Conservation (phyloP, 2,329 filamentous ascomycete species). For the Lasiodiplodia hormozganensis region DNA sequence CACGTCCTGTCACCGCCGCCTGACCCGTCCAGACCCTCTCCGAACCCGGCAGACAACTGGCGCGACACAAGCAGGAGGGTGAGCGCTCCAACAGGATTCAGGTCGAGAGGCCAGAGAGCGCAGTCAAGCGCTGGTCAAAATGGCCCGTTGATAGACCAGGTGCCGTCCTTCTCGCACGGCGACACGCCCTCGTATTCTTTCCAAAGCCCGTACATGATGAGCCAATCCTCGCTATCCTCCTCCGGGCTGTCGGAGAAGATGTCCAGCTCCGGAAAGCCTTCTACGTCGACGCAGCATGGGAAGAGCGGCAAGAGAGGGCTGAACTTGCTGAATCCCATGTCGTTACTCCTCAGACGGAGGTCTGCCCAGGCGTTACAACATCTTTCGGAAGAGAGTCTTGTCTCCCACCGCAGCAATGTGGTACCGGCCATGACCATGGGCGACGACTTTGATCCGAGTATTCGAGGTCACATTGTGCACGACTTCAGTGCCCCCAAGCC, state of each 20-base stretch:
- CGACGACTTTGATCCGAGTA: constrained; percentile 68
- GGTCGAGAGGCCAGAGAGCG: constrained; percentile 38
- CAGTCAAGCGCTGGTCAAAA: constrained; percentile 31
- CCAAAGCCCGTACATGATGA: constrained; percentile 22
- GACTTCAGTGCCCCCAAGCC: constrained; percentile 68
- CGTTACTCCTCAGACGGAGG: constrained; percentile 63
- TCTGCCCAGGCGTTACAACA: constrained; percentile 59
- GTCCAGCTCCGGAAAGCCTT: constrained; percentile 35
- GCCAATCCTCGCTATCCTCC: constrained; percentile 30
- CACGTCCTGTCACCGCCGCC: constrained; percentile 35
- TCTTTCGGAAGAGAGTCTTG: constrained; percentile 58
- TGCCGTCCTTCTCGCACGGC: constrained; percentile 30
- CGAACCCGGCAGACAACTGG: constrained; percentile 35
- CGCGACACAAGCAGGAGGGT: constrained; percentile 35
- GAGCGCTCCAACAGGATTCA: constrained; percentile 42
- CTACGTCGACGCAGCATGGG: constrained; percentile 33
- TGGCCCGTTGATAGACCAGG: constrained; percentile 25
- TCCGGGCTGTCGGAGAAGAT: constrained; percentile 41
- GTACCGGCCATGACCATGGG: constrained; percentile 56
- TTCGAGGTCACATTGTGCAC: constrained; percentile 68
- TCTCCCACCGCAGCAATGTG: constrained; percentile 55
- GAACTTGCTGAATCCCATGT: constrained; percentile 67
- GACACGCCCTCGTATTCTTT: constrained; percentile 18
- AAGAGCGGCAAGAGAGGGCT: constrained; percentile 57
- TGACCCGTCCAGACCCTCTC: constrained; percentile 28